Percentiles rank a stretch among this genome's conserved stretches.
Conservation (phyloP, 169 alveolate species). For the Plasmodium blacklocki region DNA sequence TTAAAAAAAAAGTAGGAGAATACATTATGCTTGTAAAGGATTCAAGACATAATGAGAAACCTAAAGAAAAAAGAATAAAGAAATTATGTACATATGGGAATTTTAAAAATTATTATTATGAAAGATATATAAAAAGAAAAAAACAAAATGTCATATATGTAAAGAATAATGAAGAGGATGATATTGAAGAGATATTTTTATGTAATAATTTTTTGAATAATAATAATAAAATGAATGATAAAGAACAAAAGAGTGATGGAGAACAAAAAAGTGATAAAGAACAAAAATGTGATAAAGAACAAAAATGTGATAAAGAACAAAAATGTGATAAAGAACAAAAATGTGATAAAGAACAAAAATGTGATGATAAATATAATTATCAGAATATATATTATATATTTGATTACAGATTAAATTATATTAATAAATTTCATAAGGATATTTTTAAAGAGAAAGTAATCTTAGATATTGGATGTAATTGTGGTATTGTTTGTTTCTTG, state of each 20-base stretch:
- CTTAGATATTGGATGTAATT: constrained; percentile 65
- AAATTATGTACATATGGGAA: background rate
- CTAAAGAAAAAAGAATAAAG: background rate
- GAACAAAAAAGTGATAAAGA: background rate
- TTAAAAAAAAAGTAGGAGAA: background rate
- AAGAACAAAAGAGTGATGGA: background rate
- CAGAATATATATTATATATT: constrained; percentile 2
- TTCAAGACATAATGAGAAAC: background rate
- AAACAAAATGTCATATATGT: background rate
- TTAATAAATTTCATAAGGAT: constrained; percentile 18
- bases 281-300: background rate
- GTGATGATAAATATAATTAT: background rate
- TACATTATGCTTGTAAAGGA: constrained; percentile 6
- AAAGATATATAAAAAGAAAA: constrained; percentile 3
- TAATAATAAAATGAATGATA: background rate
- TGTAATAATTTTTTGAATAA: background rate
- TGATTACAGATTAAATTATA: constrained; percentile 45
- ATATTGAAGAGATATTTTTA: too few species aligned
- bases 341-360: background rate
- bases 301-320: background rate
- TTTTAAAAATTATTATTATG: constrained; percentile 1
- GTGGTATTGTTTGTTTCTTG: constrained; percentile 41
- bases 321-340: background rate
- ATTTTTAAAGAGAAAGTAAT: constrained; percentile 37
- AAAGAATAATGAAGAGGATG: background rate